A percentile compares a stretch with the other conserved stretches of the same genome.
phyloP scores from a whole-genome alignment of 1,284 basidiomycete genomes.

The Leccinum pachyderme region DNA sequence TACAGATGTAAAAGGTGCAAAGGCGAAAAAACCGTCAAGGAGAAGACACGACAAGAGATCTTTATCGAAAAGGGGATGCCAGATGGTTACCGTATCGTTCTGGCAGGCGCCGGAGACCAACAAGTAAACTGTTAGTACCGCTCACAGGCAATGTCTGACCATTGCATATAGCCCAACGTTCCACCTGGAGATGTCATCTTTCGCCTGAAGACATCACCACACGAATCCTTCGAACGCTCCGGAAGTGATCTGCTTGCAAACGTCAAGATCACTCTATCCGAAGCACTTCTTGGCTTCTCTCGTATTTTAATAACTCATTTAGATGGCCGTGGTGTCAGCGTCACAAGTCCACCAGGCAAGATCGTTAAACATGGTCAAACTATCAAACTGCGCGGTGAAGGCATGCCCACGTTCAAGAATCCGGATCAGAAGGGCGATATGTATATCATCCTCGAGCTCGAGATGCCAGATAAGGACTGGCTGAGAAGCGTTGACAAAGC shows the following conservation, averaged over 20 bases:
- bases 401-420: constrained; percentile 78
- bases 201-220: constrained; percentile 64
- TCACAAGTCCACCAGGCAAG: constrained; percentile 71
- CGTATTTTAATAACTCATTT: constrained; percentile 86
- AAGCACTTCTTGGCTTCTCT: constrained; percentile 88
- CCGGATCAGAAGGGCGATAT: constrained; percentile 76
- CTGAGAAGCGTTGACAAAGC: constrained; percentile 54
- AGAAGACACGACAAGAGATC: constrained; percentile 87
- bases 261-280: constrained; percentile 84
- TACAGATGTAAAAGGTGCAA: constrained; percentile 94
- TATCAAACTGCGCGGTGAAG: constrained; percentile 77
- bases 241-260: constrained; percentile 76
- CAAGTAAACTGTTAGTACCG: constrained; percentile 48
- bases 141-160: constrained; percentile 8
- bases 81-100: constrained; percentile 82
- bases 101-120: constrained; percentile 90
- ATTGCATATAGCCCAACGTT: constrained; percentile 60
- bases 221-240: constrained; percentile 79
- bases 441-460: constrained; percentile 77
- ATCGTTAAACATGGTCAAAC: constrained; percentile 73
- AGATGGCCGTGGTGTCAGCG: constrained; percentile 83
- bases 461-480: constrained; percentile 81
- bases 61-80: constrained; percentile 87
- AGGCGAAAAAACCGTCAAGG: constrained; percentile 79
- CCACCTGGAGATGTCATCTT: constrained; percentile 90